These are phyloP conservation scores for Neonectria sp. DNA, from an alignment of 2,329 filamentous ascomycete species.

Conservation along the genomic window DNA sequence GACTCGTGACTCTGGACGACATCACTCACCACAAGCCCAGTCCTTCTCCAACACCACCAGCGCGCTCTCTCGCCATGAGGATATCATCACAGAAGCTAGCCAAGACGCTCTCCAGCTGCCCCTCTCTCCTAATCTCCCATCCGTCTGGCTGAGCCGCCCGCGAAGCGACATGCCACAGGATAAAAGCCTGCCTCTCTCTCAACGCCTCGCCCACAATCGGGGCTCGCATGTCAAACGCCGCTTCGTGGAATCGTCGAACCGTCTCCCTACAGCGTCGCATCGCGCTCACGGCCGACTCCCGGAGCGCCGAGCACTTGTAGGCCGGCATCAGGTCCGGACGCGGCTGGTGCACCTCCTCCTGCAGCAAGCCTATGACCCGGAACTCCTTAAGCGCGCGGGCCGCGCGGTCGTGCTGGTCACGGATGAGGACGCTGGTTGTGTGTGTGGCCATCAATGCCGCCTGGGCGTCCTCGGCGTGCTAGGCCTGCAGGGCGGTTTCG, in stretches of 20 bases:
- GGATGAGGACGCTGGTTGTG: constrained; percentile 32
- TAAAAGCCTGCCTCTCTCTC: constrained; percentile 28
- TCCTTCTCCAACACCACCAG: not conserved
- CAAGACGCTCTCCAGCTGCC: constrained; percentile 21
- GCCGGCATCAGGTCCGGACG: constrained; percentile 13
- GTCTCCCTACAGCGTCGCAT: constrained; percentile 37
- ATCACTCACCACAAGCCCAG: not conserved
- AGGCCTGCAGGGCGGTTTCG: constrained; percentile 33
- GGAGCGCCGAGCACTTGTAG: constrained; percentile 25
- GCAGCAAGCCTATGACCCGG: constrained; percentile 8
- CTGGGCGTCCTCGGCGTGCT: constrained; percentile 40
- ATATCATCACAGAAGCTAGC: not conserved
- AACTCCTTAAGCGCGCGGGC: constrained; percentile 19
- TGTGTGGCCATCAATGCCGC: constrained; percentile 20
- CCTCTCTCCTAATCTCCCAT: constrained; percentile 31
- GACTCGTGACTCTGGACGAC: not conserved
- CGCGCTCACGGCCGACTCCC: constrained; percentile 10
- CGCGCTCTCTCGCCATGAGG: not conserved
- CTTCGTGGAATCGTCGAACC: constrained; percentile 23
- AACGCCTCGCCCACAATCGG: constrained; percentile 9
- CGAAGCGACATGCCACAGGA: constrained; percentile 39
- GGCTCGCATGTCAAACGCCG: not conserved
- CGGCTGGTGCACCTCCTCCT: constrained; percentile 27
- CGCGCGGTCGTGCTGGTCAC: constrained; percentile 31
- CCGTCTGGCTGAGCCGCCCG: constrained; percentile 25